Evolutionary conservation across 768 basidiomycete species (phyloP).

Genomic region (Lactarius sp.): DNA sequence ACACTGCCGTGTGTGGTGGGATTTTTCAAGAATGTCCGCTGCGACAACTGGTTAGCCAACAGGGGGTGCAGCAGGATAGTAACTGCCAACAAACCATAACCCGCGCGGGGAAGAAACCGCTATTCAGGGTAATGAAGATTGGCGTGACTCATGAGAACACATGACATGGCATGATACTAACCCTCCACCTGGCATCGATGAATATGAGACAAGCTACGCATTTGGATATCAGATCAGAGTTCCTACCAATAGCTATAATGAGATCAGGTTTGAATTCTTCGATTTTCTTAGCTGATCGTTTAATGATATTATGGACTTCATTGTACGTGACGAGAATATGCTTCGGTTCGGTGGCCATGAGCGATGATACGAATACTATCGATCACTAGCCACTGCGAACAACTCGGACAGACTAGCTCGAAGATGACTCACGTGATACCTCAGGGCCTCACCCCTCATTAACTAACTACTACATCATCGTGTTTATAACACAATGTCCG

Average conservation of each 20-base stretch:
- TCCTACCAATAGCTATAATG: slow-evolving; percentile 74
- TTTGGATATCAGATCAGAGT: slow-evolving; percentile 1
- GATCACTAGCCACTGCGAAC: too few species aligned
- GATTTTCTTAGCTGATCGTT: slow-evolving; percentile 59
- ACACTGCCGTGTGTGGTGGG: slow-evolving; percentile 67
- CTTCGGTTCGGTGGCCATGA: slow-evolving; percentile 38
- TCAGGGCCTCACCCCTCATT: too few species aligned
- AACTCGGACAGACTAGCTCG: too few species aligned
- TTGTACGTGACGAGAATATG: slow-evolving; percentile 83
- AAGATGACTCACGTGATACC: not conserved
- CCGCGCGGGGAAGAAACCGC: slow-evolving; percentile 94
- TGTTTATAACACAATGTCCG: slow-evolving; percentile 19
- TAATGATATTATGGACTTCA: slow-evolving; percentile 87
- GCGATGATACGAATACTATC: not conserved
- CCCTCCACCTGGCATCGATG: slow-evolving; percentile 62
- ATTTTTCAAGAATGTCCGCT: slow-evolving; percentile 85
- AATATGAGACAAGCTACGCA: not conserved
- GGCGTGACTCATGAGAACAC: slow-evolving; percentile 17
- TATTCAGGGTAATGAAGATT: slow-evolving; percentile 33
- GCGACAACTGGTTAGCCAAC: slow-evolving; percentile 1
- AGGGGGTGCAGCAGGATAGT: not conserved
- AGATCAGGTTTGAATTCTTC: slow-evolving; percentile 80
- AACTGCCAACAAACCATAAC: slow-evolving; percentile 50
- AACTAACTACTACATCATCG: too few species aligned
- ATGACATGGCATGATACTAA: slow-evolving; percentile 38